Percentiles rank a stretch among this genome's conserved stretches.
phyloP scores from a whole-genome alignment of 129 eudicot species.

The Logfia minima region DNA sequence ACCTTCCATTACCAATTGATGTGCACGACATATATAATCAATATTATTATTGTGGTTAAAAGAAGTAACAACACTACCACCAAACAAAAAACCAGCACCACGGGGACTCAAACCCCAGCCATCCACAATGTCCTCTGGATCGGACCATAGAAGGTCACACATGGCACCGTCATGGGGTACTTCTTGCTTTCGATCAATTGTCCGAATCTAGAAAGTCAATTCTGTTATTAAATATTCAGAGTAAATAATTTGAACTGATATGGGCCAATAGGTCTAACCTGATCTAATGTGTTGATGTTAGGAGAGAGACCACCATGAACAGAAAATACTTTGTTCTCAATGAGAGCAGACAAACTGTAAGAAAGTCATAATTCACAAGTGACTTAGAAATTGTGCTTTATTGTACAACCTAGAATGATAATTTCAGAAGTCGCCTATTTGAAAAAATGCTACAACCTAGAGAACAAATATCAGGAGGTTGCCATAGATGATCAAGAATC shows the following conservation, averaged over 20 bases:
- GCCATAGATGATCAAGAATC: background rate
- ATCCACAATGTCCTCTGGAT: slow-evolving; percentile 92
- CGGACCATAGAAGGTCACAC: slow-evolving; percentile 99
- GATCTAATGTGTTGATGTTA: slow-evolving; percentile 78
- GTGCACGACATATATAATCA: slow-evolving; percentile 96
- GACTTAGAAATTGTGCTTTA: background rate
- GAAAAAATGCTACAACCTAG: background rate
- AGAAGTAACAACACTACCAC: slow-evolving; percentile 79
- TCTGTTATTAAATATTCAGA: background rate
- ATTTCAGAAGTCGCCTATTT: background rate
- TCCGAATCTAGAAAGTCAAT: slow-evolving; percentile 62
- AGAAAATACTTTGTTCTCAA: slow-evolving; percentile 91
- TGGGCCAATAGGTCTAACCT: slow-evolving; percentile 49
- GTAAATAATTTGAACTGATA: slow-evolving; percentile 6
- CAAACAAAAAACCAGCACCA: slow-evolving; percentile 96
- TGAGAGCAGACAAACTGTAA: slow-evolving; percentile 90
- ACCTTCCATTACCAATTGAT: slow-evolving; percentile 97
- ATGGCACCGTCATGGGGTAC: slow-evolving; percentile 99
- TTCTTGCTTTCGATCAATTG: slow-evolving; percentile 96
- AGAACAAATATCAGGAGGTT: background rate
- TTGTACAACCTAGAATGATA: background rate
- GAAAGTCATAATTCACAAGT: background rate
- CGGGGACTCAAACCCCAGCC: slow-evolving; percentile 99
- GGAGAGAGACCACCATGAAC: slow-evolving; percentile 99
- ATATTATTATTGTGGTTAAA: slow-evolving; percentile 86